phyloP scores from a whole-genome alignment of 148 eudicot genomes.

The Rhododendron henanense region DNA sequence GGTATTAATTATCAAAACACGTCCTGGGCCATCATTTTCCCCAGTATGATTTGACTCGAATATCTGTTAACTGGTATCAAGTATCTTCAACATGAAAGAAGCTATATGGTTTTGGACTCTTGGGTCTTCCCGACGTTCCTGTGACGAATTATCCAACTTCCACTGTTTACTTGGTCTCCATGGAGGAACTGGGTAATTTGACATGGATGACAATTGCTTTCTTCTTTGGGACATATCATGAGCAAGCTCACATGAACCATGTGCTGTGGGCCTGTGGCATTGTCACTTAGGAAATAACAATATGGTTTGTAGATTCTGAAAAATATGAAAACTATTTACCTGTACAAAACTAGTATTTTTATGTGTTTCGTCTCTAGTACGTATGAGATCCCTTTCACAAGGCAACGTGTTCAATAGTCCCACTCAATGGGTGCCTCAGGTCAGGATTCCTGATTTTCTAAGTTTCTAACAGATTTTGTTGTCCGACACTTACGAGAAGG shows the following conservation, averaged over 20 bases:
- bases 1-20: too few species aligned
- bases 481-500: neutral
- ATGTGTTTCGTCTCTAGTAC: neutral
- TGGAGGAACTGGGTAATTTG: neutral
- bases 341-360: neutral
- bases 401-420: neutral
- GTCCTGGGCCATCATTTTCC: too few species aligned
- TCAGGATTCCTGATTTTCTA: neutral
- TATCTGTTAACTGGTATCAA: neutral
- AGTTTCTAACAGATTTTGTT: neutral
- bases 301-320: slow-evolving; percentile 4
- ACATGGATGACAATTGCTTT: neutral
- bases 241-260: neutral
- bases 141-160: neutral
- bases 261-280: neutral
- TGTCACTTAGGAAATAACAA: neutral
- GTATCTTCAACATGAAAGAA: neutral
- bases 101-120: neutral
- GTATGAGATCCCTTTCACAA: neutral
- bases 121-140: neutral
- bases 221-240: neutral
- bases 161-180: neutral
- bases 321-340: neutral
- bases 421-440: neutral
- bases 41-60: neutral